Percentiles rank a stretch among this genome's conserved stretches.
These are phyloP conservation scores for Aristolochia californica DNA, from an alignment of 164 flowering plant species.

Conservation along the genomic window DNA sequence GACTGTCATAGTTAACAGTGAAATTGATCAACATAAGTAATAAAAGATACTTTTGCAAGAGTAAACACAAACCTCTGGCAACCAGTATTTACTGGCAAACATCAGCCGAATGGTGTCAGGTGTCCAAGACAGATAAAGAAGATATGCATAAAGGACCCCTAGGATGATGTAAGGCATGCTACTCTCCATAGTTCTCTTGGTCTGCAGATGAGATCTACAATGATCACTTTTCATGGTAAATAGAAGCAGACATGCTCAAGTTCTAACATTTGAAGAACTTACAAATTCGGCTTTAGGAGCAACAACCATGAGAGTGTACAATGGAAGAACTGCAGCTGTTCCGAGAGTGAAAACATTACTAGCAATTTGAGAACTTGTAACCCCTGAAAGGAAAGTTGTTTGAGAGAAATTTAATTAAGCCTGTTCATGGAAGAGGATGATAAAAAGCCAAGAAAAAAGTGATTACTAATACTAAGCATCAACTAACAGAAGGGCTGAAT, in stretches of 20 bases:
- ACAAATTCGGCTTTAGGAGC: slow-evolving; percentile 83
- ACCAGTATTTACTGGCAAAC: slow-evolving; percentile 79
- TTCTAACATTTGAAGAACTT: slow-evolving; percentile 2
- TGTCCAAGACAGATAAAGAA: slow-evolving; percentile 84
- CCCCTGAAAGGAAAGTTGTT: slow-evolving; percentile 38
- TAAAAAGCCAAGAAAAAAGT: not conserved
- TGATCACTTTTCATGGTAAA: not conserved
- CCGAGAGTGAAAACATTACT: slow-evolving; percentile 66
- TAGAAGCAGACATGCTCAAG: not conserved
- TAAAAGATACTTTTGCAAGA: not conserved
- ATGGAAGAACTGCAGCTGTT: slow-evolving; percentile 91
- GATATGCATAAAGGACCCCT: slow-evolving; percentile 69
- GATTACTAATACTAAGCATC: too few relatives aligned
- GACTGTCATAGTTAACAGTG: slow-evolving; percentile 1
- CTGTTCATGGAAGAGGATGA: not conserved
- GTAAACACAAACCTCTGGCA: slow-evolving; percentile 66
- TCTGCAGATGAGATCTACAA: slow-evolving; percentile 34
- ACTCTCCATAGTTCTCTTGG: slow-evolving; percentile 66
- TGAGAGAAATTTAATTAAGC: not conserved
- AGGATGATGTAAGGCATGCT: slow-evolving; percentile 62
- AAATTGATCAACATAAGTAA: not conserved
- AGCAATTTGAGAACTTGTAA: slow-evolving; percentile 59
- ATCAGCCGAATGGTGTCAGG: slow-evolving; percentile 68
- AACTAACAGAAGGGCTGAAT: too few relatives aligned
- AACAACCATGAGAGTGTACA: slow-evolving; percentile 83